Evolutionary conservation across 2,329 filamentous ascomycete species (phyloP).

Genomic region (Penicillium concentricum): DNA sequence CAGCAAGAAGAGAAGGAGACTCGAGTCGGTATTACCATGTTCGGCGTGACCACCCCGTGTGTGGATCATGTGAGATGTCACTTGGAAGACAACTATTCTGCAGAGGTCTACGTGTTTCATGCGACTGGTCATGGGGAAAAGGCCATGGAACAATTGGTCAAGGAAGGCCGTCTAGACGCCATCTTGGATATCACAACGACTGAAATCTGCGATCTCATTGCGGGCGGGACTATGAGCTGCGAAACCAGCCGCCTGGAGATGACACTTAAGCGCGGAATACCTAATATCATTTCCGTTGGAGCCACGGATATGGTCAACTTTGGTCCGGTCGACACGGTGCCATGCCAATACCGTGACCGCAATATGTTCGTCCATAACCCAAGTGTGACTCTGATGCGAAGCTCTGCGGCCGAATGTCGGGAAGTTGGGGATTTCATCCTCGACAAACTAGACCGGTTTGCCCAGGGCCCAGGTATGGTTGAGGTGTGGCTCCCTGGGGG

Average conservation of each 20-base stretch:
- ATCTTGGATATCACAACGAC: not conserved
- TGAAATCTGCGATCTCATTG: not conserved
- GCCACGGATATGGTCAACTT: not conserved
- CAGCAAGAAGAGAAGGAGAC: not conserved
- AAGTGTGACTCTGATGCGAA: not conserved
- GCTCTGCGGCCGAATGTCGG: not conserved
- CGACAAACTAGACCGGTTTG: not conserved
- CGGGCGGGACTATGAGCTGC: not conserved
- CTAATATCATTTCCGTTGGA: not conserved
- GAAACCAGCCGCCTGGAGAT: not conserved
- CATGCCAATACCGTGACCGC: not conserved
- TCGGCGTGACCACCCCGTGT: not conserved
- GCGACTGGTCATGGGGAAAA: not conserved
- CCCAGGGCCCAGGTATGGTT: not conserved
- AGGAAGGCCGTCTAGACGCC: not conserved
- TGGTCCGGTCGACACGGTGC: not conserved
- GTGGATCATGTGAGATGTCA: not conserved
- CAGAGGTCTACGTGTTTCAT: not conserved
- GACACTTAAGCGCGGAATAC: not conserved
- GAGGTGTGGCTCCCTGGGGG: not conserved
- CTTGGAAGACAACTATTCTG: not conserved
- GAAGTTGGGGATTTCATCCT: not conserved
- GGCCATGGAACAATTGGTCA: not conserved
- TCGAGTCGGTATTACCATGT: not conserved
- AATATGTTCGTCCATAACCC: not conserved